Evolutionary conservation across 106 monocot species (phyloP), one percentile per base, ranked within the genome.

Genomic region (Chionographis japonica): DNA sequence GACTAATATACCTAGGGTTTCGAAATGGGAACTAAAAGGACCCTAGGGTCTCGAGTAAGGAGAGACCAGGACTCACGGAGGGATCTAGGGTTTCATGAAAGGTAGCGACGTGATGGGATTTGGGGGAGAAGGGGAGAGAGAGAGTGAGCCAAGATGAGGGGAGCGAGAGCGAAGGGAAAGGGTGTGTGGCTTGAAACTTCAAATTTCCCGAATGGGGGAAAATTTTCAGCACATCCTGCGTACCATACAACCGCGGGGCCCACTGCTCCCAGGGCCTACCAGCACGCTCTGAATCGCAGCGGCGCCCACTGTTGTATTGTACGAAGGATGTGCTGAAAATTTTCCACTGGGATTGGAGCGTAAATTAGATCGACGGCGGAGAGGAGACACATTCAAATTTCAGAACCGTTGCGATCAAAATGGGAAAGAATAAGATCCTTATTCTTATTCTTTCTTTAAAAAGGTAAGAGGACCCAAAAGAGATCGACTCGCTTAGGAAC

Each of bases 371-470:
- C 43, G 72, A 80, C 80, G 84, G 75, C 11, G 42, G 8, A 46
- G 81, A 80, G 72, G 36, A 8, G 19, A 56, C 6, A 53, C 73
- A 55, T 85, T 85, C 80, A 85, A 81, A 85, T 85, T 85, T 77
- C 61, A 3, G 36, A 69, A 77, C 73, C 85, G 81, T 80, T 81
- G 46, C 27, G 27, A 27, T 27, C 27, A 27, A 27, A 27, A 27
- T 27, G 27, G 27, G 27, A 0, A 27, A 27, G 27, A 27, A 27
- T 27, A 27, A 27, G 27, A 27, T 27, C 27, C 1, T 1, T 27
- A 27, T 27, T 27, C 27, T 27, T 27, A 27, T 27, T 27, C 27
- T 27, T 0, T 27, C 27, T 27, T 27, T 27, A 27, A 27, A 27
- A 27, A 27, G 27, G 27, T 27, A 27, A 27, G 1, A 1, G 27